A percentile compares a stretch with the other conserved stretches of the same genome.
Conservation (phyloP, 305 asterid species). For the Nicotiana rustica region DNA sequence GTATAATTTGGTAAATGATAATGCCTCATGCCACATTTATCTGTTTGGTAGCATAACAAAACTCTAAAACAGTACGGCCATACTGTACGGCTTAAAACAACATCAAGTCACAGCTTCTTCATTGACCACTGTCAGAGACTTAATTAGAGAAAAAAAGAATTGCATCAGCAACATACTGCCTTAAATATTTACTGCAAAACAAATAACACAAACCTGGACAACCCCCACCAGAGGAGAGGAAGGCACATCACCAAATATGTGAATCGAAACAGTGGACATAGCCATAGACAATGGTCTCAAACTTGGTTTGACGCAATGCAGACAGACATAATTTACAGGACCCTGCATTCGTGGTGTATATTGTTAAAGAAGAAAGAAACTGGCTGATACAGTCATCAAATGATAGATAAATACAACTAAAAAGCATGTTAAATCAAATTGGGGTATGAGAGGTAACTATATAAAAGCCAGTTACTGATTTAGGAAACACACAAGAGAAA, state of each 20-base stretch:
- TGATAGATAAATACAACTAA: conserved; percentile 23
- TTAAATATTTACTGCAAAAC: neutral
- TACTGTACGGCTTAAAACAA: no score
- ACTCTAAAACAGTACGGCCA: no score
- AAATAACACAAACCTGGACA: conserved; percentile 68
- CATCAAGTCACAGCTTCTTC: no score
- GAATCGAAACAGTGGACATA: conserved; percentile 89
- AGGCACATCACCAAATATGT: conserved; percentile 93
- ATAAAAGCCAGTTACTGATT: conserved; percentile 17
- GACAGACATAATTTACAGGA: conserved; percentile 89
- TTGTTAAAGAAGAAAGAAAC: conserved; percentile 14
- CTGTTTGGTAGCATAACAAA: no score
- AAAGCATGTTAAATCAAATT: neutral
- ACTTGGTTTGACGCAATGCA: conserved; percentile 89
- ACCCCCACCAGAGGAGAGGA: conserved; percentile 97
- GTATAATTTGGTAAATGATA: no score
- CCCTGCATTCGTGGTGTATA: conserved; percentile 57
- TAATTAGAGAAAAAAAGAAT: neutral
- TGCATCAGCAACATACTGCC: neutral
- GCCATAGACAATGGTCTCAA: conserved; percentile 92
- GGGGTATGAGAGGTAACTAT: neutral
- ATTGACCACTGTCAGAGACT: neutral
- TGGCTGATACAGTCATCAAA: conserved; percentile 6
- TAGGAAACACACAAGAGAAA: neutral
- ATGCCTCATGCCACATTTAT: no score